Conservation (phyloP, 2,329 filamentous ascomycete genomes). For the Pseudogymnoascus sp. region DNA sequence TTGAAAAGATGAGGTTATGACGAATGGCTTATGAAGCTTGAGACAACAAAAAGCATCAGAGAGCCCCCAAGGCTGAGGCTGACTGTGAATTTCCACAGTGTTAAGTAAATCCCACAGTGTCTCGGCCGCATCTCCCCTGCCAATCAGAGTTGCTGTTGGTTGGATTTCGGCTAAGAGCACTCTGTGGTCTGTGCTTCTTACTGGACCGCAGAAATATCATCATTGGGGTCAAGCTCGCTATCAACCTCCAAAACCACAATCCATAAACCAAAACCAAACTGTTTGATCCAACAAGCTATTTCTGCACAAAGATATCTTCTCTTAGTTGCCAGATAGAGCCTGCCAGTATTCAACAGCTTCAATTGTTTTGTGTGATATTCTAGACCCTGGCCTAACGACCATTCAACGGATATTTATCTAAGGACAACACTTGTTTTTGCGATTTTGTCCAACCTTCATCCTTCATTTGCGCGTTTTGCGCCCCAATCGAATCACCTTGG, state of each 20-base stretch:
- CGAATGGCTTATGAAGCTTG: neutral
- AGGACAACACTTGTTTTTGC: constrained; percentile 8
- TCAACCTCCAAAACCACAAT: neutral
- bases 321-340: neutral
- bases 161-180: constrained; percentile 1
- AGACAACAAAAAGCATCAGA: neutral
- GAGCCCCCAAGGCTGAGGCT: neutral
- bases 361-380: constrained; percentile 9
- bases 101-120: neutral
- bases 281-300: constrained; percentile 4
- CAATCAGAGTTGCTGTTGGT: constrained; percentile 2
- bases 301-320: constrained; percentile 6
- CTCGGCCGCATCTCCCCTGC: neutral
- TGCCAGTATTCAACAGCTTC: neutral
- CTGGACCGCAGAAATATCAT: constrained; percentile 8
- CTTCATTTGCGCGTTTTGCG: constrained; percentile 21
- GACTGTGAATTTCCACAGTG: neutral
- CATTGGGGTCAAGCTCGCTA: constrained; percentile 8
- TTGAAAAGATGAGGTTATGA: neutral
- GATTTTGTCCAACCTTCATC: constrained; percentile 8
- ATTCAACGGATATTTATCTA: neutral
- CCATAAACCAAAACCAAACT: neutral
- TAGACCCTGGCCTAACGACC: neutral
- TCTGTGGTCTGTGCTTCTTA: neutral
- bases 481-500: constrained; percentile 26